Evolutionary conservation across 768 basidiomycete genomes (phyloP).

Genomic region (Rhodosporidiobolus odoratus): DNA sequence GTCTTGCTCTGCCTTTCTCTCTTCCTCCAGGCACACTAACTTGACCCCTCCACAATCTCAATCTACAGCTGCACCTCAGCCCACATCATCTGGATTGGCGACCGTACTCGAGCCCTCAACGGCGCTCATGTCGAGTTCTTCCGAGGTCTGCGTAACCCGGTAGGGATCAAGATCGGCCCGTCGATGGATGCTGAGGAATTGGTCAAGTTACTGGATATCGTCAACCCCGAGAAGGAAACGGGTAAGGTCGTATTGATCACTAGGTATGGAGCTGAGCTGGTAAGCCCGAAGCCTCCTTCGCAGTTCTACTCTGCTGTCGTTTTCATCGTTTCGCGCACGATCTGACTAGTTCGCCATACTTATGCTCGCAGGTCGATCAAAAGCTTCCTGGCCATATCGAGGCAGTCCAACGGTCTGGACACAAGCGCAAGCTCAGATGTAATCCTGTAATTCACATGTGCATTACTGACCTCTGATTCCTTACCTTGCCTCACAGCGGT

Average conservation of each 20-base stretch:
- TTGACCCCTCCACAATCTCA: background rate
- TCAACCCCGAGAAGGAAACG: constrained; percentile 74
- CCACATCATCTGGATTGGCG: constrained; percentile 87
- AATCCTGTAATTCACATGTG: no score
- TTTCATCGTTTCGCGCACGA: background rate
- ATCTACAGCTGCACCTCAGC: constrained; percentile 14
- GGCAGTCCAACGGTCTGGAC: constrained; percentile 69
- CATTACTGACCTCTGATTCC: background rate
- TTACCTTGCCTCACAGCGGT: constrained; percentile 52
- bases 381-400: constrained; percentile 73
- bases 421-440: no score
- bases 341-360: background rate
- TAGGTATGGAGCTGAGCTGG: constrained; percentile 85
- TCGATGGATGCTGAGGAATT: constrained; percentile 75
- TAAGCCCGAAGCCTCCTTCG: no score
- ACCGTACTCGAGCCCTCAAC: constrained; percentile 82
- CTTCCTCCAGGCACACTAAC: background rate
- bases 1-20: background rate
- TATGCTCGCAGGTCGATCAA: constrained; percentile 63
- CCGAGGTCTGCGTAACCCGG: constrained; percentile 82
- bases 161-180: constrained; percentile 94
- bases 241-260: constrained; percentile 88
- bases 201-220: constrained; percentile 66
- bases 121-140: constrained; percentile 94
- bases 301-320: background rate